A percentile compares a stretch with the other conserved stretches of the same genome.
Evolutionary conservation across 2,329 filamentous ascomycete genomes (phyloP).

Genomic region (Bipolaris bicolor): DNA sequence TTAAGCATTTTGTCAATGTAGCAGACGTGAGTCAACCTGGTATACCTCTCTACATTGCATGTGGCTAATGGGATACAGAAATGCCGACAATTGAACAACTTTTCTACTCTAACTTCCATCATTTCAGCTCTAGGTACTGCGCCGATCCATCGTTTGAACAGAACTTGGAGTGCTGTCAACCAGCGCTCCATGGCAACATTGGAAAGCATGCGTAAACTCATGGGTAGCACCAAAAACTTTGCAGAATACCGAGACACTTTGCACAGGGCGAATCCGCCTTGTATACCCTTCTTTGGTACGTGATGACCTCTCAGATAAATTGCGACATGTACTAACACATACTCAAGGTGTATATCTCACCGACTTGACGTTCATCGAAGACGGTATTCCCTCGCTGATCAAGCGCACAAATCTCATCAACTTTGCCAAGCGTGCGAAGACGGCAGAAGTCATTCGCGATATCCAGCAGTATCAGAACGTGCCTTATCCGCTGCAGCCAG

Average conservation of each 20-base stretch:
- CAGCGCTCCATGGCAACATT: conserved; percentile 79
- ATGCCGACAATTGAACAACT: conserved; percentile 94
- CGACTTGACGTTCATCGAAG: conserved; percentile 97
- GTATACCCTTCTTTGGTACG: conserved; percentile 96
- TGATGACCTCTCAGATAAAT: background rate
- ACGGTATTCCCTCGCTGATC: conserved; percentile 93
- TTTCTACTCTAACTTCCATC: conserved; percentile 95
- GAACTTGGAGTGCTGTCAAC: conserved; percentile 94
- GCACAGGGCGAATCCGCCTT: conserved; percentile 91
- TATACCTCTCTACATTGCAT: background rate
- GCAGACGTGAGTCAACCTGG: conserved; percentile 74
- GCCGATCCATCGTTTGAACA: conserved; percentile 88
- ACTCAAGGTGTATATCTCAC: conserved; percentile 86
- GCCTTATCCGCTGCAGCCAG: conserved; percentile 88
- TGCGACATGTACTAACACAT: background rate
- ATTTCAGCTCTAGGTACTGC: conserved; percentile 95
- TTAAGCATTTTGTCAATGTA: conserved; percentile 96
- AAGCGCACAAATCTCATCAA: conserved; percentile 98
- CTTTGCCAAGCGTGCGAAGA: conserved; percentile 97
- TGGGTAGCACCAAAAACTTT: conserved; percentile 98
- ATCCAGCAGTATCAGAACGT: conserved; percentile 99
- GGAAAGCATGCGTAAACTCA: conserved; percentile 90
- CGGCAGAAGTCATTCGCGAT: conserved; percentile 95
- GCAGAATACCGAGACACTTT: conserved; percentile 93
- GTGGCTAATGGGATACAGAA: conserved; percentile 64